Evolutionary conservation across 2,329 filamentous ascomycete genomes (phyloP), one percentile per base, ranked within the genome.

Genomic region (Pseudonectria foliicola): DNA sequence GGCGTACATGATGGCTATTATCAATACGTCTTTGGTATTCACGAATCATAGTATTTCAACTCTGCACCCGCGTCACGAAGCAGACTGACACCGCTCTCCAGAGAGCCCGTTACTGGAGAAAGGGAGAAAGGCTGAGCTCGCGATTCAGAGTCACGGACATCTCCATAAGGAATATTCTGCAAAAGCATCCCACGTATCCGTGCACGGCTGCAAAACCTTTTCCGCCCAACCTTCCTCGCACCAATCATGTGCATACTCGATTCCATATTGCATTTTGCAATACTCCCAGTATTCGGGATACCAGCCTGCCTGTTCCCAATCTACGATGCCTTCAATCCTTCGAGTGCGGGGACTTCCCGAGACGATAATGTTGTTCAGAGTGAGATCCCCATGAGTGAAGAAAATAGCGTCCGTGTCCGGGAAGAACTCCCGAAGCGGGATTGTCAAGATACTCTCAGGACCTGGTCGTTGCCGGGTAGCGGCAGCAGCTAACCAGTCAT

Each of bases 271-370:
- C 24, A 50, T 31, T 37, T 54, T 56, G 8, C 48, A 50, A 30
- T 51, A 52, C 21, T 56, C 53, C 53, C 53, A 57, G 33, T 56
- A 55, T 18, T 49, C 49, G 0, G 54, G 52, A 33, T 54, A 57
- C 43, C 53, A 57, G 3, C 54, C 53, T 8, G 53, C 42, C 32
- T 46, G 47, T 30, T 50, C 44, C 50, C 51, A 54, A 14, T 54
- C 51, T 1, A 54, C 39, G 21, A 55, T 44, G 8, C 32, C 39
- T 6, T 13, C 14, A 13, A 51, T 40, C 32, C 26, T 39, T 8
- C n/a, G n/a, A n/a, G 34, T 30, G 1, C 37, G 27, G 10, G 36
- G 14, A 12, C 8, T 27, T 4, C 35, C 31, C 2, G 45, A 43
- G 7, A 50, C 23, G 2, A 53, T 43, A 18, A 53, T 52, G 7